Base-by-base conservation (phyloP, 2,329 filamentous ascomycete genomes). In the Sphaerulina populicola region DNA sequence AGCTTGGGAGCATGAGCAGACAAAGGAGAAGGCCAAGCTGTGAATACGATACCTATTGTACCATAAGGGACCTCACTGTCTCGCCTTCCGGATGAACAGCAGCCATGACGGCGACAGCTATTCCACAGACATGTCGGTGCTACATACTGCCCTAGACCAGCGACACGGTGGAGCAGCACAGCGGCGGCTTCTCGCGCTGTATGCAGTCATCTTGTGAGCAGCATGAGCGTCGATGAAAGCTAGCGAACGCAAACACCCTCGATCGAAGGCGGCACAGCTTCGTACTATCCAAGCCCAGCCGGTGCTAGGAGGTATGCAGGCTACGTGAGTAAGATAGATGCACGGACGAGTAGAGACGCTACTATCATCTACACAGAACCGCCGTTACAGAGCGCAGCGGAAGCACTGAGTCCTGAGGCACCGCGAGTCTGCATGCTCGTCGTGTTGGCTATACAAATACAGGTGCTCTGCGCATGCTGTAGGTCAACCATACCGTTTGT, bases 1-100 rank as follows among this genome's bases (percentile, higher is more conserved):
- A 67, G 73, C 73, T 53, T 94, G 89, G 89, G 78, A 81, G 72
- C 76, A 68, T 74, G 68, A 72, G 60, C 72, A 72, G 63, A 52
- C 57, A 62, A 74, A 73, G 61, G 74, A 79, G 60, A 83, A 81
- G 71, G 77, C 79, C 27, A 82, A 76, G 67, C 65, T 83, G 49
- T 82, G 63, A 69, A 35, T 42, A 11, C 33, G 14, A 23, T 31
- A 4, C 21, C 40, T 40, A 27, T 18, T 27, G 38, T 3, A 18
- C 38, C 9, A 11, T n/a, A 10, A 10, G 38, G 7, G 4, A 40
- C 38, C 14, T 18, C 38, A 14, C 15, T 40, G 38, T 27, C 3
- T 4, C 23, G 23, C 3, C 23, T 27, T 40, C 6, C 31, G 31
- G 31, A 5, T 35, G 31, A 1, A 27, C 6, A 27, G 23, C 23